Base-by-base conservation (phyloP, 1,284 basidiomycete genomes). In the Ceratobasidium sp. region DNA sequence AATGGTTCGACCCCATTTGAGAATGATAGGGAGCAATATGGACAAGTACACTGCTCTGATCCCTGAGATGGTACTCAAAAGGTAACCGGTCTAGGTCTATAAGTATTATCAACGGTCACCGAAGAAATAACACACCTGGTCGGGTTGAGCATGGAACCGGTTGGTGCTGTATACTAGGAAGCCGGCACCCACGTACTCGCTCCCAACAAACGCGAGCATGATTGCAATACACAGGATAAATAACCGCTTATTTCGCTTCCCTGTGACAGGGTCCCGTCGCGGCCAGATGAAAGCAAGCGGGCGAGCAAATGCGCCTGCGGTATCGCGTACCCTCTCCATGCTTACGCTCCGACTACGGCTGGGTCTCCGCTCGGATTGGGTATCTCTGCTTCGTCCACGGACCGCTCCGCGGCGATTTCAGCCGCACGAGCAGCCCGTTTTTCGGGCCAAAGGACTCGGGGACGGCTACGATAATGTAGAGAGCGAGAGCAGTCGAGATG, bases 271-370 rank as follows among this genome's bases (percentile, higher is more conserved):
- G 49, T 65, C 49, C 1, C 60, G 47, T n/a, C 38, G 47, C 15
- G 60, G 60, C 60, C 60, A 65, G 29, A 65, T 38, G 7, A 65
- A 53, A 22, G 29, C 32, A 25, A 65, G 35, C 22, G 60, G 60
- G 20, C 60, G 60, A 40, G 60, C 31, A 45, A 52, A 53, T 25
- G 47, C 35, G 42, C 60, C 35, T 4, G 60, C 47, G 17, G 47
- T 65, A 12, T 53, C 60, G 1, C 49, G 49, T 13, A 65, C 35
- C 15, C 60, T 45, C 34, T 65, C 60, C 3, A 65, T 34, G 35
- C 60, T 65, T 8, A 34, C 31, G 25, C 60, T 65, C 12, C 60
- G 32, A 42, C 34, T 65, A 20, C 47, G 27, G 34, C 32, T n/a
- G 29, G 25, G 34, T 10, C 25, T 22, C 42, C 43, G 27, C 7